Base-by-base conservation (phyloP, 2,329 filamentous ascomycete genomes). In the Trichothecium roseum region DNA sequence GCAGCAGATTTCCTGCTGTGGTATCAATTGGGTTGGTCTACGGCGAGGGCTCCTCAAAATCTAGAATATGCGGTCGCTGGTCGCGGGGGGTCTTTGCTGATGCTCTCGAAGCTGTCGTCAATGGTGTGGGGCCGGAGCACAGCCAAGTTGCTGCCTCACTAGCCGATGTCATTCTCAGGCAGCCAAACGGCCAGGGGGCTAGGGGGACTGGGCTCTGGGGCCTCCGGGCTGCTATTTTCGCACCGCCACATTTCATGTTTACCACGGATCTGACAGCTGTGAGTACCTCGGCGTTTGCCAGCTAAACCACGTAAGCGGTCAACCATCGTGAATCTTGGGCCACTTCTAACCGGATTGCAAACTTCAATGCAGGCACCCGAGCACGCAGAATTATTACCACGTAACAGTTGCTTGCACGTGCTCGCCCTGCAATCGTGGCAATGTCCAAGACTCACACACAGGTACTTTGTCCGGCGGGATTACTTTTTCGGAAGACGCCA, bases 51-150 rank as follows among this genome's bases (percentile, higher is more conserved):
- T n/a, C n/a, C n/a, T 24, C 20, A 24, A 24, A 10, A 10, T 24
- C 20, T 24, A 24, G 20, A 24, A 24, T 46, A 42, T 47, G 42
- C 45, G 45, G 42, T 46, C 26, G 49, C 47, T 44, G 45, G 46
- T 50, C 42, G 49, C 50, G 51, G 50, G 51, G 51, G 49, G 35
- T 29, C 28, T 14, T 28, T 48, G 40, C 41, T 45, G 37, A 37
- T 42, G 46, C 48, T 24, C 20, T 49, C 43, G 48, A 51, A 53
- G 51, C 51, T 53, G 49, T 52, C 48, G 48, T 50, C 47, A 49
- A 50, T 44, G 40, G 36, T 46, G 51, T 53, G 51, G 50, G 50
- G 51, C 50, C 39, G 13, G 26, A 42, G 39, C 37, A 39, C 40
- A 26, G 41, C 30, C 33, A 28, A 40, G 31, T 43, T 45, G 43